Percentiles rank a stretch among this genome's conserved stretches.
These are phyloP conservation scores for Tolypocladium inflatum DNA, from an alignment of 2,329 filamentous ascomycete genomes.

Conservation along the genomic window DNA sequence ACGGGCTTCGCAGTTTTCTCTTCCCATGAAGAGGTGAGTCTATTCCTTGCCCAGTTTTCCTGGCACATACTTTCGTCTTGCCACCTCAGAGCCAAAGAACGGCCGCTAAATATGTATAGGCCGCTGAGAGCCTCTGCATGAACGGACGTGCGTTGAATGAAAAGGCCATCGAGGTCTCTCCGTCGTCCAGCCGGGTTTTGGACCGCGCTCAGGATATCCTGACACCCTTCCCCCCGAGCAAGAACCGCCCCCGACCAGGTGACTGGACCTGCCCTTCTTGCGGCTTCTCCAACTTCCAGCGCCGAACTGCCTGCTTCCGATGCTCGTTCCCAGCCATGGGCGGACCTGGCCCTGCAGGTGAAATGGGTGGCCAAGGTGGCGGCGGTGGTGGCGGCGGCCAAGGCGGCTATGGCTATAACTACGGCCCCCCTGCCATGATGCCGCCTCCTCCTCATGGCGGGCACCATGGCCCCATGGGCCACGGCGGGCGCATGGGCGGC, in stretches of 20 bases:
- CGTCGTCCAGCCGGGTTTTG: constrained; percentile 91
- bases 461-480: constrained; percentile 45
- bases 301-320: constrained; percentile 95
- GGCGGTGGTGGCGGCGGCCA: background rate
- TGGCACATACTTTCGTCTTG: background rate
- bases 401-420: constrained; percentile 53
- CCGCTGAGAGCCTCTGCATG: constrained; percentile 97
- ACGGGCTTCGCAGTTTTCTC: constrained; percentile 98
- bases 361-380: constrained; percentile 41
- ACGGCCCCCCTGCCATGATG: constrained; percentile 71
- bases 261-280: constrained; percentile 99
- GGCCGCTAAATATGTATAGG: constrained; percentile 38
- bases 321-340: constrained; percentile 92
- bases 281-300: constrained; percentile 98
- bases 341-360: constrained; percentile 61
- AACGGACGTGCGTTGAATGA: constrained; percentile 96
- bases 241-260: constrained; percentile 92
- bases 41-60: background rate
- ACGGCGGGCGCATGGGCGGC: constrained; percentile 65
- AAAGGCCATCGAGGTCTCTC: constrained; percentile 97
- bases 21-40: constrained; percentile 90
- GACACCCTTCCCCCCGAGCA: constrained; percentile 94
- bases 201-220: constrained; percentile 93
- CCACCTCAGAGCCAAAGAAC: background rate
- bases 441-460: constrained; percentile 67